Base-by-base conservation (phyloP, 163 green algal genomes). In the Scenedesmus sp. region DNA sequence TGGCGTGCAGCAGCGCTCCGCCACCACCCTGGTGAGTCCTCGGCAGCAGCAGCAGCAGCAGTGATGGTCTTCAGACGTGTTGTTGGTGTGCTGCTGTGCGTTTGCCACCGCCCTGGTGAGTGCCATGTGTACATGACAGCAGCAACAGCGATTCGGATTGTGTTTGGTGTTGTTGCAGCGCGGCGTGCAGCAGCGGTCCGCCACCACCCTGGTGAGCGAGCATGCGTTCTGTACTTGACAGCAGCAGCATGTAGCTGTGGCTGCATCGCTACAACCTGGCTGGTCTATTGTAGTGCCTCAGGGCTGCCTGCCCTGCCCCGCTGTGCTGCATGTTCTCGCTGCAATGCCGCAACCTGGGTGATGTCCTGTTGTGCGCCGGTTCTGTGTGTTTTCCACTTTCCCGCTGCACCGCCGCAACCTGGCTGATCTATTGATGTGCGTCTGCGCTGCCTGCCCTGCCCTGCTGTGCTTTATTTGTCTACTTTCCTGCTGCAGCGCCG, bases 341-440 rank as follows among this genome's bases (percentile, higher is more conserved):
- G 59, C 93, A 94, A 92, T 85, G 92, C 67, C 59, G 95, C 15
- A 89, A 86, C 0, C 74, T 96, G 23, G 86, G 93, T 13, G 95
- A 98, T 70, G 1, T 12, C 9, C 12, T 70, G 12, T 13, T 13
- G 16, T 3, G 12, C 62, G 1, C 4, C 10, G 0, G 62, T 79
- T 23, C 70, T 79, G 0, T 52, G 10, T 4, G 2, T 46, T 52
- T 23, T 13, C 23, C 13, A 5, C 18, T 2, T 13, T 23, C 4
- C 54, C 3, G 15, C 12, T 54, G 59, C 93, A 94, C 92, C 87
- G 92, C 67, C 59, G 95, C 15, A 89, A 87, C 0, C 74, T 96
- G 23, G 86, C 94, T 13, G 95, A 98, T 70, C 1, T 12, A 70
- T 70, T 70, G 12, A 10, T 13, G 16, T 3, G 12, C 62, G 20